Base-by-base conservation (phyloP, 2,329 filamentous ascomycete species). In the Nemania sp. region DNA sequence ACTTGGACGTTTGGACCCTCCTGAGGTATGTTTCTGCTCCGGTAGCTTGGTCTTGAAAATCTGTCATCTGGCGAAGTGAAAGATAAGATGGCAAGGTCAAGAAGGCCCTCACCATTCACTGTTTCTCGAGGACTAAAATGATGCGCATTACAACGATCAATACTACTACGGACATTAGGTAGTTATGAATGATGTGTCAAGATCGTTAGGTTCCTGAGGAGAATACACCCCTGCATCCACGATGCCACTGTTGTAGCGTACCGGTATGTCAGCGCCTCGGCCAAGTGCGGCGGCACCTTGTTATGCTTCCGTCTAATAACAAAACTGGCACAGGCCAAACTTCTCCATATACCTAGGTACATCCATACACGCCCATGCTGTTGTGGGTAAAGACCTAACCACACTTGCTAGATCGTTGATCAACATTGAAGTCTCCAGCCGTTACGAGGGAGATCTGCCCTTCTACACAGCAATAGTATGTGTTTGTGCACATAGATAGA, bases 171-270 rank as follows among this genome's bases (percentile, higher is more conserved):
- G 32, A n/a, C 26, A 45, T n/a, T n/a, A n/a, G n/a, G n/a, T 29
- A 62, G 41, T 59, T 35, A 49, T 59, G 68, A 29, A 58, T 65
- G 53, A 65, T 66, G 68, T 66, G 65, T 68, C 66, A 64, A 70
- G 59, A 61, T 60, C 29, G 55, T 29, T 59, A 53, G 63, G 29
- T 55, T 45, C 47, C 8, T 29, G 41, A 43, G 51, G 51, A 45
- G 43, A 61, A 58, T 45, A 56, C 52, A 64, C 27, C 67, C 67
- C 60, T 69, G 67, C 35, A 60, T 49, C 8, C 55, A 56, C 27
- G 52, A 66, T 68, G 62, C 53, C 29, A 62, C 62, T 66, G 65
- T 45, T 27, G 49, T 43, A n/a, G 27, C 20, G 51, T 49, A 52
- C 24, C 24, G 45, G 49, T 29, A 60, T 55, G 67, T 64, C 61